Percentiles rank a stretch among this genome's conserved stretches.
Conservation (phyloP, 306 rosid genomes). For the Ormosia emarginata region DNA sequence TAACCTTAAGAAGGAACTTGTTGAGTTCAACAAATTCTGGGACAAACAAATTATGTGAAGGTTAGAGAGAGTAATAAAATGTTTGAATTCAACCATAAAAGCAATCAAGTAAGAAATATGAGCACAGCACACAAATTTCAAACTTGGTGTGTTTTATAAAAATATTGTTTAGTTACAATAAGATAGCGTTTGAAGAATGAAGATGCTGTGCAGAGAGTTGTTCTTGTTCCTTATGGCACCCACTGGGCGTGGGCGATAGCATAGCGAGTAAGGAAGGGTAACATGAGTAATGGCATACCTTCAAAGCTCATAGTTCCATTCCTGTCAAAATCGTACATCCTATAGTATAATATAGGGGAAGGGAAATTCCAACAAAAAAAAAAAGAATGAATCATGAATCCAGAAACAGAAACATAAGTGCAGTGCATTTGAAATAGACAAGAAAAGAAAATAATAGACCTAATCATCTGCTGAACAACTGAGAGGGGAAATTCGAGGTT, state of each 20-base stretch:
- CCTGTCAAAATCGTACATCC: conserved; percentile 91
- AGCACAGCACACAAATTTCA: not conserved
- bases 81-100: not conserved
- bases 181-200: not conserved
- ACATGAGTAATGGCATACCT: conserved; percentile 31
- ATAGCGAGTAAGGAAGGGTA: not conserved
- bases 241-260: not conserved
- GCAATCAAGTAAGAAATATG: not conserved
- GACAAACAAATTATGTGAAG: not conserved
- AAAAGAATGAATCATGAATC: not conserved
- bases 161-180: not conserved
- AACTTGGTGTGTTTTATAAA: not conserved
- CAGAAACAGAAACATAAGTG: not conserved
- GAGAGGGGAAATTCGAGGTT: conserved; percentile 81
- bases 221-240: too few species aligned
- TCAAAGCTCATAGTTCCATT: conserved; percentile 89
- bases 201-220: not conserved
- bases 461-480: conserved; percentile 87
- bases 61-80: conserved; percentile 17
- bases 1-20: conserved; percentile 81
- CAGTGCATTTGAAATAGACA: not conserved
- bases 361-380: not conserved
- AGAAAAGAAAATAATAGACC: conserved; percentile 29
- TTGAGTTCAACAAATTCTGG: conserved; percentile 84
- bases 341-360: not conserved